Percentiles rank a stretch among this genome's conserved stretches.
phyloP scores from a whole-genome alignment of 768 basidiomycete genomes.

The Xerocomellus chrysenteron region DNA sequence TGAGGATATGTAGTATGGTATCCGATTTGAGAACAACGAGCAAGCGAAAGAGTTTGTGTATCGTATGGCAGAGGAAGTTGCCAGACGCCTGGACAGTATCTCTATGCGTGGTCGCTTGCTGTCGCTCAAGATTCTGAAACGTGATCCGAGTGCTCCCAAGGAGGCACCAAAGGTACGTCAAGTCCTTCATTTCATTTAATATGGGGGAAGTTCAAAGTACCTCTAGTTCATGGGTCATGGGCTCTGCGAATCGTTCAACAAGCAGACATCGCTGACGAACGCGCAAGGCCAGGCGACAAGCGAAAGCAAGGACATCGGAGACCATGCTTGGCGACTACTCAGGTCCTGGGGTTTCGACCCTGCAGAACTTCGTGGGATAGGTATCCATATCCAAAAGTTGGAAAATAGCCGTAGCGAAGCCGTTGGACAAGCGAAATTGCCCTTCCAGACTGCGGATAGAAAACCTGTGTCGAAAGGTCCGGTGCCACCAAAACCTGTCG shows the following conservation, averaged over 20 bases:
- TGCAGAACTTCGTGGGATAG: conserved; percentile 86
- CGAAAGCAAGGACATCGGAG: conserved; percentile 68
- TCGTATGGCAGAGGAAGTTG: conserved; percentile 77
- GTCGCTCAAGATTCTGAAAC: conserved; percentile 86
- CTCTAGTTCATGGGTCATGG: conserved; percentile 90
- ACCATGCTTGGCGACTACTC: conserved; percentile 75
- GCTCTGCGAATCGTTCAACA: conserved; percentile 76
- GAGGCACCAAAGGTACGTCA: conserved; percentile 82
- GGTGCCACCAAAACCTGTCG: conserved; percentile 1
- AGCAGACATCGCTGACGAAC: conserved; percentile 59
- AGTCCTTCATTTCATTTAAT: neutral
- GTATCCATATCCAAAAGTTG: conserved; percentile 87
- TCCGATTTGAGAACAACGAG: conserved; percentile 81
- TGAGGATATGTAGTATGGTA: conserved; percentile 71
- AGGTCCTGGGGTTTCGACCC: conserved; percentile 75
- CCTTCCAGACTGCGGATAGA: conserved; percentile 45
- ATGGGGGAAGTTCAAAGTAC: neutral
- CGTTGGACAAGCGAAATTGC: conserved; percentile 58
- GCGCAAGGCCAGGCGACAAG: conserved; percentile 69
- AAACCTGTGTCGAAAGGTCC: neutral
- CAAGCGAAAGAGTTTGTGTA: conserved; percentile 79
- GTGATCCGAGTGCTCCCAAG: conserved; percentile 80
- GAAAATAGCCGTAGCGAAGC: conserved; percentile 48
- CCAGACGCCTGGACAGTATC: conserved; percentile 64
- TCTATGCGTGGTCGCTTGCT: conserved; percentile 71